Percentiles rank a stretch among this genome's conserved stretches.
These are phyloP conservation scores for Hanseniaspora occidentalis DNA, from an alignment of 805 yeast genomes.

Conservation along the genomic window DNA sequence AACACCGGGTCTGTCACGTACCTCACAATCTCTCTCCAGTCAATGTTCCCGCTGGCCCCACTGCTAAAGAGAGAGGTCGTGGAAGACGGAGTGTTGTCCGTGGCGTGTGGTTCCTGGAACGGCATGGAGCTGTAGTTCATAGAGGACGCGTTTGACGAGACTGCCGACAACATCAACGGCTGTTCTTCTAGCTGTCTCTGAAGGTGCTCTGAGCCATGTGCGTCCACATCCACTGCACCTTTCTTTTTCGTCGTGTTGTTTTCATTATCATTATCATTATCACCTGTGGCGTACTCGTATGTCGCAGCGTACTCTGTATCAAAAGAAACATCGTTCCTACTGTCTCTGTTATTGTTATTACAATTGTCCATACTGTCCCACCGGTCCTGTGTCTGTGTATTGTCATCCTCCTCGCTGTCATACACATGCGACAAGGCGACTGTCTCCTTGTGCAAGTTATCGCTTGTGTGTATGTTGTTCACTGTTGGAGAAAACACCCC, in stretches of 20 bases:
- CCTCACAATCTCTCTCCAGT: background rate
- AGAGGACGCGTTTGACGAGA: slow-evolving; percentile 1
- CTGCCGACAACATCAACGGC: background rate
- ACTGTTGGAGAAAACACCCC: background rate
- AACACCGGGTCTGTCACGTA: background rate
- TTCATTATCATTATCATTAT: no score
- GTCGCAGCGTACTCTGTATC: background rate
- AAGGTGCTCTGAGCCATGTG: no score
- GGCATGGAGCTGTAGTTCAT: slow-evolving; percentile 2
- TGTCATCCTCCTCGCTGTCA: slow-evolving; percentile 5
- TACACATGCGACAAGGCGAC: slow-evolving; percentile 18
- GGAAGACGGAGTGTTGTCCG: background rate
- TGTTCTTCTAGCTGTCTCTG: no score
- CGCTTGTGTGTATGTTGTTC: slow-evolving; percentile 12
- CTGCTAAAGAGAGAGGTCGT: no score
- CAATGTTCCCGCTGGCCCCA: no score
- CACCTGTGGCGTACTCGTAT: background rate
- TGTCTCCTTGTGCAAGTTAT: slow-evolving; percentile 21
- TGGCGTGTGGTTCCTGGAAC: background rate
- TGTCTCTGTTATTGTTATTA: background rate
- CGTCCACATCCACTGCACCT: background rate
- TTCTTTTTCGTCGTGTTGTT: no score
- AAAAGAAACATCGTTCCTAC: background rate
- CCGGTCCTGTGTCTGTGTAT: background rate
- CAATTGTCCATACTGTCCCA: background rate